Evolutionary conservation across 2,329 filamentous ascomycete species (phyloP).

Genomic region (Trichoderma sp.): DNA sequence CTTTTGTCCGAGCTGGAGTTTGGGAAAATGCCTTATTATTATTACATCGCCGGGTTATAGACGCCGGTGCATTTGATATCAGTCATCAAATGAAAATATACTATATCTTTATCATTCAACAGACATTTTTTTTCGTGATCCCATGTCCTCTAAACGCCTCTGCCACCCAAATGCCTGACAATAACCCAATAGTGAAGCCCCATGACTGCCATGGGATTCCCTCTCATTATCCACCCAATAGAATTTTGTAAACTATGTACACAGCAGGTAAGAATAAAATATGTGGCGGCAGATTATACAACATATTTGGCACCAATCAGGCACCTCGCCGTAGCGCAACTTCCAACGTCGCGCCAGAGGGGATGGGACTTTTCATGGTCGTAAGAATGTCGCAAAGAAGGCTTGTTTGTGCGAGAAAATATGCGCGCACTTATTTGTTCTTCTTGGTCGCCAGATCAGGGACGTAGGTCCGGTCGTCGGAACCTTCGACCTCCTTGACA

Average conservation of each 20-base stretch:
- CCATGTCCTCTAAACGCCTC: constrained; percentile 8
- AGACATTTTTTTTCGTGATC: constrained; percentile 6
- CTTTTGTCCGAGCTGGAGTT: constrained; percentile 4
- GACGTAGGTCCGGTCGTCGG: constrained; percentile 50
- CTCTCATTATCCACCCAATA: not conserved
- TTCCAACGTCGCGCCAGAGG: not conserved
- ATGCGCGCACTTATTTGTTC: constrained; percentile 28
- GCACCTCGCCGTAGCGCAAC: not conserved
- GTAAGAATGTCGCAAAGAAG: constrained; percentile 19
- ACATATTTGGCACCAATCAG: not conserved
- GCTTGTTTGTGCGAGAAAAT: not conserved
- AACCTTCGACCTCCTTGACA: constrained; percentile 65
- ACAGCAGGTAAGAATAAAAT: not conserved
- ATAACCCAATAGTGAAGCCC: not conserved
- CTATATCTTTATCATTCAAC: constrained; percentile 10
- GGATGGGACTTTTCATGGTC: constrained; percentile 1
- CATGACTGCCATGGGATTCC: not conserved
- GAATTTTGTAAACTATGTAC: not conserved
- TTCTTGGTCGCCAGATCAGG: constrained; percentile 44
- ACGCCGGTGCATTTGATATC: constrained; percentile 9
- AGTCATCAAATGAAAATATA: constrained; percentile 17
- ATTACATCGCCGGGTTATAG: constrained; percentile 12
- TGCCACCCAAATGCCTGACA: not conserved
- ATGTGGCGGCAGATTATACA: constrained; percentile 5
- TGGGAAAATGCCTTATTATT: constrained; percentile 14